Base-by-base conservation (phyloP, 1,139 yeast species). In the Magnusiomyces paraingens region DNA sequence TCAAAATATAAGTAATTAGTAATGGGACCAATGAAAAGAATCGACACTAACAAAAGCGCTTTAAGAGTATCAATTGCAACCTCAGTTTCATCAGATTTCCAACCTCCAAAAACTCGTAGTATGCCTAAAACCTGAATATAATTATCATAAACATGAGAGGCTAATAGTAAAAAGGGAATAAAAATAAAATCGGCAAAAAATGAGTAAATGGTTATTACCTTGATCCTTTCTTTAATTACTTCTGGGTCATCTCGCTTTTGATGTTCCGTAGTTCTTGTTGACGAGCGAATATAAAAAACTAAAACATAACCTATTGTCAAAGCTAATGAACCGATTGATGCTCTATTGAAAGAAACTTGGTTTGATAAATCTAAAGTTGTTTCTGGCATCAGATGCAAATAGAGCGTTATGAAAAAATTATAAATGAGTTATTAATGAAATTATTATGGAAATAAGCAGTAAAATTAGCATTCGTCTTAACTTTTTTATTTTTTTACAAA, bases 1-100 rank as follows among this genome's bases (percentile, higher is more conserved):
- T 61, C 60, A 66, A 67, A 42, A 69, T 58, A 26, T 68, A 47
- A 18, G 54, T 76, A 71, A 51, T 82, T 80, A 3, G 73, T 59
- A 2, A 86, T 62, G 0, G 90, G 87, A 0, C 91, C 94, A 20
- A 73, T 60, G 61, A 81, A 85, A 72, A 47, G 58, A n/a, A 64
- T 56, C 5, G 61, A 61, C 1, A 69, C 64, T 43, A 57, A 49
- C 15, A 67, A 36, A 48, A 75, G 74, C 2, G 65, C 59, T 21
- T 57, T 26, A 2, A 66, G 22, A 11, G 65, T 58, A 18, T 61
- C 63, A 20, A 58, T 42, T 18, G 72, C 57, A 41, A 47, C 49
- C 49, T 21, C 50, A 51, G 2, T 55, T 51, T 15, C 50, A 39
- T 29, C 49, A 47, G 53, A 39, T 51, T 45, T 65, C 50, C 57